Evolutionary conservation across 1,284 basidiomycete species (phyloP), one percentile per base, ranked within the genome.

Genomic region (Earliella scabrosa): DNA sequence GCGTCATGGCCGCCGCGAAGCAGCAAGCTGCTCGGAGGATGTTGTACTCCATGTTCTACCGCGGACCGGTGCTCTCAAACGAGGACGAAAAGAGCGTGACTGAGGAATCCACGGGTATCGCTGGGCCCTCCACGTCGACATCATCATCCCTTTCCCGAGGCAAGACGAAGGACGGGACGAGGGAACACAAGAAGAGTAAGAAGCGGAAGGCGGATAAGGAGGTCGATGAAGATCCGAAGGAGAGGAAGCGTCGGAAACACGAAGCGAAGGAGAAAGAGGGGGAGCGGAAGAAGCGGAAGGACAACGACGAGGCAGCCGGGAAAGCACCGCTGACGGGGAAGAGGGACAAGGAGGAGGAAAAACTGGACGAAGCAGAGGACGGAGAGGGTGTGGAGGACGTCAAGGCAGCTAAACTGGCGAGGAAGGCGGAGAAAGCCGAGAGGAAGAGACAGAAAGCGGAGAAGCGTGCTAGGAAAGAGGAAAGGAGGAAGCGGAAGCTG

Each of bases 11-110:
- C 0, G 71, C 77, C 2, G 88, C 90, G 5, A 93, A 93, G 71
- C 80, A 87, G 50, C 91, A 94, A 64, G 83, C 90, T 14, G 94
- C 93, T 0, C 82, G 82, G 54, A 77, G 83, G 26, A 80, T 79
- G 29, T 78, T 97, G 2, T 97, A 97, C 70, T 81, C 91, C 2
- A 79, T 81, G 50, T 97, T 97, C 71, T 88, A 90, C 66, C 82
- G 88, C 21, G 93, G 93, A 0, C 81, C 90, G 32, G 73, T 88
- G 35, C 69, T 88, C 46, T 78, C 80, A 6, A 78, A 82, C 10
- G 79, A 84, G 23, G 63, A 67, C 14, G 65, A 70, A 41, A 44
- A 35, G 34, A n/a, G 35, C 5, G 44, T 20, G 11, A 34, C 32
- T 23, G 36, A 49, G 35, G 35, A 49, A 7, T 16, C 20, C 7